Evolutionary conservation across 768 basidiomycete genomes (phyloP), one percentile per base, ranked within the genome.

Genomic region (Rhizopogon sp.): DNA sequence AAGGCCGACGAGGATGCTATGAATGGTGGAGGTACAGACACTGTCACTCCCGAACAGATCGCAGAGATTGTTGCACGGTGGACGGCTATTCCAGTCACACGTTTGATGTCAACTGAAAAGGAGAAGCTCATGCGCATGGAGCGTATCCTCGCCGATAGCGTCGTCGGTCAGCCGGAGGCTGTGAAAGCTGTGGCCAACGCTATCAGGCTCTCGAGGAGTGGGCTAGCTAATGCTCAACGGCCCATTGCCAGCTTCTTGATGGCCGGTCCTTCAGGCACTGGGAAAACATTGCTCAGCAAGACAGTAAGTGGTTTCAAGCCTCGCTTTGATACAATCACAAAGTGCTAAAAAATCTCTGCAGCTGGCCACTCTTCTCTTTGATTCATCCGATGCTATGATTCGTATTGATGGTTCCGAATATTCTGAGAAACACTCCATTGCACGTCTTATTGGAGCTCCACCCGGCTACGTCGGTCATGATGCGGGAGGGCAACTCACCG

Each of bases 181-280:
- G 88, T 97, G 59, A 90, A 86, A 63, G 87, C 96, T 5, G 93
- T 98, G 35, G 88, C 93, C 9, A 93, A 96, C 66, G 96, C 96
- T 2, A 90, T 98, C 61, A 83, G 96, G 44, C 72, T 98, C 42
- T 95, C 93, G 25, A 82, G 96, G 49, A 93, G 91, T 62, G 96
- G 96, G n/a, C 76, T 99, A n/a, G 80, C 89, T 42, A 92, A 95
- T 66, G 82, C 90, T 33, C 78, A 87, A 44, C 75, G 93, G 47
- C 96, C 96, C 5, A 88, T 97, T 55, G 94, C 96, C 0, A 91
- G 88, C 63, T 97, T 97, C 76, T 72, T 98, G 53, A 89, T 97
- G 80, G 87, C 87, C 6, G 91, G 91, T n/a, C 91, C 92, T 33
- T 89, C 88, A 5, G 93, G 93, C 22, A 94, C 90, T 4, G 91